Conservation (phyloP, 1,139 yeast genomes). For the Kodamaea ohmeri region DNA sequence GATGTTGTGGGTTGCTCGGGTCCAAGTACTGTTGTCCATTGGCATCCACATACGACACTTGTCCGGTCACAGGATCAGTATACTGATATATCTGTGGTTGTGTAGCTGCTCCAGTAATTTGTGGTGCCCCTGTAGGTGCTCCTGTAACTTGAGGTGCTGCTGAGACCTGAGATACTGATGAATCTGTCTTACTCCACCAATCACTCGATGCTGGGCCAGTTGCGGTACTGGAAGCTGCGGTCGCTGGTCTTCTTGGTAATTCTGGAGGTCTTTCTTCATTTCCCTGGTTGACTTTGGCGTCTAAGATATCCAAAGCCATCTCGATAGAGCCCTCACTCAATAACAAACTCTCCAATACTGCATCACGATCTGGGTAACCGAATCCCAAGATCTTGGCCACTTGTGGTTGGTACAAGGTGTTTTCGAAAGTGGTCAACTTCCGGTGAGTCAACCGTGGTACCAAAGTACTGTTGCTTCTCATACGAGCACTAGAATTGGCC, state of each 20-base stretch:
- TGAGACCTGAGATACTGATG: neutral
- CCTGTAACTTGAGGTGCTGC: neutral
- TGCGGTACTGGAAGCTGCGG: constrained; percentile 7
- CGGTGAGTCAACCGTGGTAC: constrained; percentile 43
- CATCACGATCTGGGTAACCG: constrained; percentile 49
- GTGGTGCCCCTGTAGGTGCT: constrained; percentile 1
- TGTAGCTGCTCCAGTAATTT: constrained; percentile 1
- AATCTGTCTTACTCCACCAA: constrained; percentile 7
- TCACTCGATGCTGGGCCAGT: constrained; percentile 10
- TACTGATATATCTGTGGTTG: constrained; percentile 53
- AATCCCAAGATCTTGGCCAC: constrained; percentile 38
- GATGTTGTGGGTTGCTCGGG: constrained; percentile 53
- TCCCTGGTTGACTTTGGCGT: constrained; percentile 35
- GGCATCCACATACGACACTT: constrained; percentile 55
- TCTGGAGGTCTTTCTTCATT: constrained; percentile 32
- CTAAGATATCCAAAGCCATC: constrained; percentile 47
- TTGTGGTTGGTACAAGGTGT: constrained; percentile 37
- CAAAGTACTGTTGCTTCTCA: constrained; percentile 7
- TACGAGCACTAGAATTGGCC: constrained; percentile 8
- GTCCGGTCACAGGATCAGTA: constrained; percentile 62
- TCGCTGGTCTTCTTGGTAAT: constrained; percentile 45
- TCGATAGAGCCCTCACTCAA: constrained; percentile 48
- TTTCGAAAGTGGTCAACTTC: constrained; percentile 42
- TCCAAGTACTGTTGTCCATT: constrained; percentile 61
- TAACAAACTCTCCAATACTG: constrained; percentile 49